Evolutionary conservation across 345 rosid genomes (phyloP).

Genomic region (Anastatica hierochuntica): DNA sequence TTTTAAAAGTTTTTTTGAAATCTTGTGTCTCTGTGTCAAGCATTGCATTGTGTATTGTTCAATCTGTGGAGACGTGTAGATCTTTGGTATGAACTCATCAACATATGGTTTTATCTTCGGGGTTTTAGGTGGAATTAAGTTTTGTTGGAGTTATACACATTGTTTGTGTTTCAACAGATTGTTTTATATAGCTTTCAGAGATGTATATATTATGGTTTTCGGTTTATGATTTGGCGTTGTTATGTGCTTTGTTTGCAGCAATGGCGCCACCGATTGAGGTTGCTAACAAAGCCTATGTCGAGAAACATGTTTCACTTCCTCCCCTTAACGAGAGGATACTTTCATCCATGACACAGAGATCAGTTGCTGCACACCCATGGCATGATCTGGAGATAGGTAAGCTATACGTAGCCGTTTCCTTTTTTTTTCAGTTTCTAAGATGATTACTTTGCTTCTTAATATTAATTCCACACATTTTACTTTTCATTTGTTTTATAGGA

Average conservation of each 20-base stretch:
- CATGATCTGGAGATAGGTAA: slow-evolving; percentile 97
- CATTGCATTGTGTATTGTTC: slow-evolving; percentile 10
- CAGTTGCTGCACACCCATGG: slow-evolving; percentile 98
- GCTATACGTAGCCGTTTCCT: slow-evolving; percentile 5
- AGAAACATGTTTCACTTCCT: slow-evolving; percentile 39
- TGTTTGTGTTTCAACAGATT: background rate
- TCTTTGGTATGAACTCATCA: background rate
- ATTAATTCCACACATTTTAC: background rate
- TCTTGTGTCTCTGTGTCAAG: slow-evolving; percentile 8
- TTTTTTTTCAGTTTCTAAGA: background rate
- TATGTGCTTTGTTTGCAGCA: slow-evolving; percentile 24
- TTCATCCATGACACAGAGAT: slow-evolving; percentile 81
- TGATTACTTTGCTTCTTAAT: background rate
- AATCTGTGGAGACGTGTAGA: background rate
- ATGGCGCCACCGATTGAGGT: slow-evolving; percentile 71
- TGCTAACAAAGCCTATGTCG: slow-evolving; percentile 22
- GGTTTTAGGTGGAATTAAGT: background rate
- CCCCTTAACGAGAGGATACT: slow-evolving; percentile 93
- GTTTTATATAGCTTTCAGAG: background rate
- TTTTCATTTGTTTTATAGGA: slow-evolving; percentile 34
- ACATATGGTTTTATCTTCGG: background rate
- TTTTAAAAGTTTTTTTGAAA: background rate
- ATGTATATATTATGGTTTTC: background rate
- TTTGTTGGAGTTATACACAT: background rate
- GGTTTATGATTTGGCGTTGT: background rate